A percentile compares a stretch with the other conserved stretches of the same genome.
Conservation (phyloP, 805 yeast genomes). For the Zygotorulaspora florentina region DNA sequence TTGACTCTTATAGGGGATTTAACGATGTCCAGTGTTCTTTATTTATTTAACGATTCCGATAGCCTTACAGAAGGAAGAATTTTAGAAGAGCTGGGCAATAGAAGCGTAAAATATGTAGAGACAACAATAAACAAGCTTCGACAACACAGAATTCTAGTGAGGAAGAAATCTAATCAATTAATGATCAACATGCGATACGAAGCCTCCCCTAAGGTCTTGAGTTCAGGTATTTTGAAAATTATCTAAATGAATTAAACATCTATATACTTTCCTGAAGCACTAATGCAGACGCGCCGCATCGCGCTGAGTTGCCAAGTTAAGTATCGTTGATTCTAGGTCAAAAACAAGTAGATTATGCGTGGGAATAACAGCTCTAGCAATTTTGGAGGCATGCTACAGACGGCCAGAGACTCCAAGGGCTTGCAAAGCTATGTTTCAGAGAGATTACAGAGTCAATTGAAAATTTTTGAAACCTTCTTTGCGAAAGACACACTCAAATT, state of each 20-base stretch:
- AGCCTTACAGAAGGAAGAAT: slow-evolving; percentile 5
- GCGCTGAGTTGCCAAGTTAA: too few species aligned
- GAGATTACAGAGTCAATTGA: background rate
- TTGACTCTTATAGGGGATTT: slow-evolving; percentile 8
- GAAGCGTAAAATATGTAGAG: slow-evolving; percentile 1
- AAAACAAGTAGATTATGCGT: too few species aligned
- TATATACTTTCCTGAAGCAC: too few species aligned
- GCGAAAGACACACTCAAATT: slow-evolving; percentile 1
- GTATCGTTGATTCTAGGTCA: too few species aligned
- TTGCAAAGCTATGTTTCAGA: background rate
- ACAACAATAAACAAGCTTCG: slow-evolving; percentile 1
- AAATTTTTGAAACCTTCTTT: background rate
- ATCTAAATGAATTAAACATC: background rate
- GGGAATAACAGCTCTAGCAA: too few species aligned
- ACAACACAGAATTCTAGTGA: background rate
- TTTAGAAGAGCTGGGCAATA: slow-evolving; percentile 4
- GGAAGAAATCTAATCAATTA: background rate
- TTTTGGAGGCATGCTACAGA: too few species aligned
- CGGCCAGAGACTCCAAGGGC: too few species aligned
- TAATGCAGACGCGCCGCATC: too few species aligned
- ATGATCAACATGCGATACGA: slow-evolving; percentile 1
- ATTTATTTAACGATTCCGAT: slow-evolving; percentile 15
- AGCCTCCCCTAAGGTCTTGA: background rate
- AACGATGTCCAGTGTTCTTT: slow-evolving; percentile 18
- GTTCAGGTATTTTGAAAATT: background rate